Conservation (phyloP, 2,329 filamentous ascomycete species). For the Penicillium polonicum region DNA sequence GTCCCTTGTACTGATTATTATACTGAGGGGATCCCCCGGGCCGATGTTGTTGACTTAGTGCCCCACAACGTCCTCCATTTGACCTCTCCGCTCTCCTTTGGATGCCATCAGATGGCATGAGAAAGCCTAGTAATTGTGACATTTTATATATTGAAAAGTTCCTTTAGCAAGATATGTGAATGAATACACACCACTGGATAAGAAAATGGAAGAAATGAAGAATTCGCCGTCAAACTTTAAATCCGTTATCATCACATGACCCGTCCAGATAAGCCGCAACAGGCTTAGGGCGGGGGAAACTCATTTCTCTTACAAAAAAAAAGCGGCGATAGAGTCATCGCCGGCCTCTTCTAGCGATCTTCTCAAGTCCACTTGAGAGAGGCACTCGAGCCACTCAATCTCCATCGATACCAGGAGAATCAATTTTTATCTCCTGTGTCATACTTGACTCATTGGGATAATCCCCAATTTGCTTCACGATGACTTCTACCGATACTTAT, state of each 20-base stretch:
- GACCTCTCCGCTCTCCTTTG: neutral
- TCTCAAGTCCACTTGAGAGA: conserved; percentile 27
- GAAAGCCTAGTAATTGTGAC: neutral
- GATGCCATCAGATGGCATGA: neutral
- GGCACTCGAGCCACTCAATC: conserved; percentile 24
- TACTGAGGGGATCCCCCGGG: neutral
- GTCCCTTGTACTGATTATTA: neutral
- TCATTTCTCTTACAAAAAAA: conserved; percentile 23
- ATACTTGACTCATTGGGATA: conserved; percentile 12
- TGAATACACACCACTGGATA: neutral
- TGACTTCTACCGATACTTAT: conserved; percentile 36
- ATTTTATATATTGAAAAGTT: neutral
- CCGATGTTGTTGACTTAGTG: neutral
- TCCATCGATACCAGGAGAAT: conserved; percentile 21
- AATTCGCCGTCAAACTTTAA: conserved; percentile 2
- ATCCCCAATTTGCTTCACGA: conserved; percentile 22
- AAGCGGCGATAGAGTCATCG: conserved; percentile 23
- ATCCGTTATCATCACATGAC: conserved; percentile 22
- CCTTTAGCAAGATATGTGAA: neutral
- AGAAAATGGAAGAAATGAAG: neutral
- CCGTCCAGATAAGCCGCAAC: conserved; percentile 21
- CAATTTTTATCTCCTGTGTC: conserved; percentile 8
- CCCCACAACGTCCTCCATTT: neutral
- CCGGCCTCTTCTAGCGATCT: conserved; percentile 21
- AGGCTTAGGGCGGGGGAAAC: conserved; percentile 26